Evolutionary conservation across 2,329 filamentous ascomycete genomes (phyloP), one percentile per base, ranked within the genome.

Genomic region (Xylaria sp.): DNA sequence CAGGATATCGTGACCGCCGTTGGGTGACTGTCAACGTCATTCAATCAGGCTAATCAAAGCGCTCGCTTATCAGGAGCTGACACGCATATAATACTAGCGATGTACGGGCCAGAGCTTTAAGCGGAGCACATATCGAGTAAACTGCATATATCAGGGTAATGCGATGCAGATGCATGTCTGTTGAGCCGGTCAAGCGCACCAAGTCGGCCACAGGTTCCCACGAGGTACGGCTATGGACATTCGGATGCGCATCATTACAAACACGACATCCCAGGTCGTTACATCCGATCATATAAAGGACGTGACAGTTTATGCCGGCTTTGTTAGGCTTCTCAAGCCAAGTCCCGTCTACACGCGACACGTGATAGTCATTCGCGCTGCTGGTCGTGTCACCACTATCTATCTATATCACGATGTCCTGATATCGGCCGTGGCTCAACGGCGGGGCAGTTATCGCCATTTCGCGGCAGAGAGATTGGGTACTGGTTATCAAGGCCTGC

Each of bases 1-100:
- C 81, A 82, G 71, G 83, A 84, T 64, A 80, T 90, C 31, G 77
- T 86, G 71, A 76, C 77, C 75, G 75, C 78, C 72, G 73, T 76
- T 63, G 75, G 76, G 73, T 78, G 72, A 78, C 74, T 28, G 68
- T 64, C 71, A 69, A 63, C 61, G 18, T 31, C 49, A 43, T 49
- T 48, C 36, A 74, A 74, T 74, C 74, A 77, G 75, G 71, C 74
- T 75, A 76, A 75, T 74, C 69, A 68, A 49, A 5, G 59, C 25
- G 46, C 58, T 59, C 58, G 64, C 67, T 61, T 63, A 67, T 67
- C 57, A 65, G 43, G 43, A 65, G 64, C 62, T 61, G 67, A 68
- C 57, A 61, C 58, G 64, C 39, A 54, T 58, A 64, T 51, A 39
- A 46, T 36, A 62, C 51, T 56, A 33, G 54, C 64, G n/a, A 60